Conservation (phyloP, 2,329 filamentous ascomycete species). For the Fusarium continuum region DNA sequence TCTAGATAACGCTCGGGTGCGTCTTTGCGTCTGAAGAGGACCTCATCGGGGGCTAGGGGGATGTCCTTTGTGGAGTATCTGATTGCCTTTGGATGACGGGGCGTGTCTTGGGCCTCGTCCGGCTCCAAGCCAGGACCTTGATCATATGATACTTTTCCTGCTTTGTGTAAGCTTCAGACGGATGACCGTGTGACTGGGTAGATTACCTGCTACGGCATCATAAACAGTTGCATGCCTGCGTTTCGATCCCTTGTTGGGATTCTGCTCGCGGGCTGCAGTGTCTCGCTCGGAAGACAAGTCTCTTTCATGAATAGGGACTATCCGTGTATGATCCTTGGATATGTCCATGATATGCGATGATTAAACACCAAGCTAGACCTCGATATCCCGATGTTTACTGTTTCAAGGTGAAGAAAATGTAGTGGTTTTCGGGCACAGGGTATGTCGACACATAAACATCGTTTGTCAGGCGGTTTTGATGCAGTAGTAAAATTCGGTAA, state of each 20-base stretch:
- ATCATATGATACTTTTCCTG: conserved; percentile 46
- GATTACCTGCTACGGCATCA: conserved; percentile 75
- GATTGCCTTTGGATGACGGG: conserved; percentile 30
- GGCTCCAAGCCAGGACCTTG: conserved; percentile 36
- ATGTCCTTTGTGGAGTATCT: conserved; percentile 42
- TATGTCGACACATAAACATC: conserved; percentile 21
- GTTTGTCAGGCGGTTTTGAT: conserved; percentile 3
- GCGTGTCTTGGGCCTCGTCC: conserved; percentile 26
- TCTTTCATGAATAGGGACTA: conserved; percentile 18
- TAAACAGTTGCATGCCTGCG: conserved; percentile 66
- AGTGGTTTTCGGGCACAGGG: conserved; percentile 1
- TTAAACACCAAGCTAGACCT: background rate
- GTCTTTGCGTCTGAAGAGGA: conserved; percentile 71
- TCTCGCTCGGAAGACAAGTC: conserved; percentile 11
- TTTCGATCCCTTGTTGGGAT: conserved; percentile 22
- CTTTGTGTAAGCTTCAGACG: conserved; percentile 38
- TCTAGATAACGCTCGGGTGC: conserved; percentile 76
- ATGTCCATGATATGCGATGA: conserved; percentile 19
- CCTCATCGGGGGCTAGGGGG: conserved; percentile 71
- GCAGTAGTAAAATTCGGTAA: too few relatives aligned
- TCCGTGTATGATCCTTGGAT: background rate
- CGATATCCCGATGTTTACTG: background rate
- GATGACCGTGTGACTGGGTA: background rate
- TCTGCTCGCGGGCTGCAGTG: conserved; percentile 12
- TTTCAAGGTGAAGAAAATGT: conserved; percentile 18